These are phyloP conservation scores for Saccharata proteae DNA, from an alignment of 2,329 filamentous ascomycete genomes.

Conservation along the genomic window DNA sequence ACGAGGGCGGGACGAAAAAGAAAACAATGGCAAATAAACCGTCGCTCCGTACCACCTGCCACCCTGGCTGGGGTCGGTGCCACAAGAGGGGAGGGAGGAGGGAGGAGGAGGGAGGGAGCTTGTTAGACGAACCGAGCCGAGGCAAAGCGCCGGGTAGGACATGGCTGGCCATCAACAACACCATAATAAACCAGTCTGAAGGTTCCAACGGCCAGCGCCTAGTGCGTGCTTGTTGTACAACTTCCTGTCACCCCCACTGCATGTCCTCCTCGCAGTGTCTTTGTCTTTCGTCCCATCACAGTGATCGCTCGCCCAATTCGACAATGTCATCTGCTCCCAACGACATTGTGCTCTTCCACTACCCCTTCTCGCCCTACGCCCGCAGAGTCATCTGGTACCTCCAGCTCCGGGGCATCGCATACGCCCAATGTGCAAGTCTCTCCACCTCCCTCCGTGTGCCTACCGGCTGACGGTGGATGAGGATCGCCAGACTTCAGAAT, in stretches of 20 bases:
- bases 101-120: too few species aligned
- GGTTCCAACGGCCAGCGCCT: not conserved
- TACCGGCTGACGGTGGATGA: too few species aligned
- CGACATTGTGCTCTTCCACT: slow-evolving; percentile 51
- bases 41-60: too few species aligned
- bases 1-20: slow-evolving; percentile 1
- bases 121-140: too few species aligned
- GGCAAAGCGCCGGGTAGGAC: slow-evolving; percentile 2
- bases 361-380: slow-evolving; percentile 53
- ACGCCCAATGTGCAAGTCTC: slow-evolving; percentile 49
- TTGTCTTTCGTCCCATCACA: too few species aligned
- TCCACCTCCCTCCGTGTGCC: slow-evolving; percentile 4
- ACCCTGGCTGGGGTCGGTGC: too few species aligned
- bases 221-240: slow-evolving; percentile 2
- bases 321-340: slow-evolving; percentile 17
- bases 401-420: slow-evolving; percentile 49
- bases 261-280: too few species aligned
- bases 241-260: too few species aligned
- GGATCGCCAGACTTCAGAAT: too few species aligned
- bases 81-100: too few species aligned
- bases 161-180: not conserved
- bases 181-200: too few species aligned
- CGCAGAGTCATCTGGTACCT: slow-evolving; percentile 54
- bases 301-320: too few species aligned
- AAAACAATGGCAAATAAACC: slow-evolving; percentile 1